Evolutionary conservation across 352 stramenopile species (phyloP).

Genomic region (Plasmopara muralis): DNA sequence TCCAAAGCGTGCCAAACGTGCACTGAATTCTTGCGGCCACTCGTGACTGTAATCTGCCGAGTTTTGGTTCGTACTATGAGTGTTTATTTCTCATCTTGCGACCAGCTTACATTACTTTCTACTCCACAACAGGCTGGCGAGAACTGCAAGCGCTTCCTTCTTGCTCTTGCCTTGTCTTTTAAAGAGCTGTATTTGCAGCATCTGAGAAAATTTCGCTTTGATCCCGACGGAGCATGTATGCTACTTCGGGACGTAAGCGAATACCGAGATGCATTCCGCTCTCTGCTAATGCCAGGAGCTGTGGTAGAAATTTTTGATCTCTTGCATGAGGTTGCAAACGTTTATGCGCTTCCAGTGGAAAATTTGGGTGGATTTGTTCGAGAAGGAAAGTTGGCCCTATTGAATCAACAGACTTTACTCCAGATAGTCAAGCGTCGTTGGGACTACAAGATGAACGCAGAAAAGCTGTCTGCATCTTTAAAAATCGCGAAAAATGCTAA

Average conservation of each 20-base stretch:
- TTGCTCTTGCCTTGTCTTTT: conserved; percentile 43
- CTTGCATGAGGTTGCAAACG: conserved; percentile 73
- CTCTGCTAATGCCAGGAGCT: conserved; percentile 14
- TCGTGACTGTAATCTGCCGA: conserved; percentile 40
- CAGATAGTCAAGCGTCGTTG: conserved; percentile 71
- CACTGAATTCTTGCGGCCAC: conserved; percentile 61
- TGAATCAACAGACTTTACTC: conserved; percentile 51
- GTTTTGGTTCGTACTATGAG: conserved; percentile 39
- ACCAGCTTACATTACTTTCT: conserved; percentile 1
- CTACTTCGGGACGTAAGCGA: conserved; percentile 72
- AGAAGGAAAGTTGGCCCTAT: conserved; percentile 58
- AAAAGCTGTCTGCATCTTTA: conserved; percentile 57
- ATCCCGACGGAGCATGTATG: conserved; percentile 76
- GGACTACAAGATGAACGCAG: conserved; percentile 76
- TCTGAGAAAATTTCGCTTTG: conserved; percentile 69
- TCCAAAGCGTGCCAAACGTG: conserved; percentile 64
- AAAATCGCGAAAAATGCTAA: conserved; percentile 20
- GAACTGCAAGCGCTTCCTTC: conserved; percentile 61
- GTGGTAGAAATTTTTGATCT: conserved; percentile 71
- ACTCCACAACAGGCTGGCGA: conserved; percentile 34
- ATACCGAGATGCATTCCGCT: conserved; percentile 61
- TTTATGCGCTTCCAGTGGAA: conserved; percentile 71
- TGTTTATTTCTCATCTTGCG: neutral
- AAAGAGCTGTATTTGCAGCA: conserved; percentile 74
- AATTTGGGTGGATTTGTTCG: conserved; percentile 72